phyloP scores from a whole-genome alignment of 75 land plant genomes.

The Ceratopteris richardii region DNA sequence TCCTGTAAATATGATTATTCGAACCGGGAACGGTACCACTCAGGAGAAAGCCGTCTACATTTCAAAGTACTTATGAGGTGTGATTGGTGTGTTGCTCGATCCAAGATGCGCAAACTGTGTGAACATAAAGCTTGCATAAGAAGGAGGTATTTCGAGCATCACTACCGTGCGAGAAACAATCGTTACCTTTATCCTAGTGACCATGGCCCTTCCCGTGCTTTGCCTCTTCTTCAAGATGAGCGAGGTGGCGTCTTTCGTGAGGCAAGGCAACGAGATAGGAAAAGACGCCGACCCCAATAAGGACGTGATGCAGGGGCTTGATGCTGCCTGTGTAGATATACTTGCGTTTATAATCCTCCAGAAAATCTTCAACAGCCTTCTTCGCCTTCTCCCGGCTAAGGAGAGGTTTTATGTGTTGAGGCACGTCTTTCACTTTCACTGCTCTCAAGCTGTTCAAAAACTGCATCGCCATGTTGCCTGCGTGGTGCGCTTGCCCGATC shows the following conservation, averaged over 20 bases:
- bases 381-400: slow-evolving; percentile 31
- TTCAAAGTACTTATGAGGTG: too few relatives aligned
- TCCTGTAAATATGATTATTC: too few relatives aligned
- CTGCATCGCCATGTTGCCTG: slow-evolving; percentile 50
- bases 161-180: too few relatives aligned
- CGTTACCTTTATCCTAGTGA: background rate
- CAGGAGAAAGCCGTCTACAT: too few relatives aligned
- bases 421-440: slow-evolving; percentile 67
- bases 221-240: slow-evolving; percentile 44
- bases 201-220: slow-evolving; percentile 50
- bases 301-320: slow-evolving; percentile 63
- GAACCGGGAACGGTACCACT: too few relatives aligned
- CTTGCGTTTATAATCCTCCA: slow-evolving; percentile 76
- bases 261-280: slow-evolving; percentile 73
- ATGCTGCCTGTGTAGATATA: slow-evolving; percentile 75
- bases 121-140: too few relatives aligned
- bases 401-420: slow-evolving; percentile 43
- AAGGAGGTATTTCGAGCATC: too few relatives aligned
- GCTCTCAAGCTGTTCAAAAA: slow-evolving; percentile 44
- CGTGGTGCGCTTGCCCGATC: too few relatives aligned
- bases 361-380: slow-evolving; percentile 16
- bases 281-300: slow-evolving; percentile 52
- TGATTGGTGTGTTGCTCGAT: too few relatives aligned
- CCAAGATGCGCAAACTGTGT: too few relatives aligned
- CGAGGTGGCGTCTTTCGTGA: slow-evolving; percentile 83